These are phyloP conservation scores for Gentiana dahurica DNA, from an alignment of 257 asterid genomes.

Conservation along the genomic window DNA sequence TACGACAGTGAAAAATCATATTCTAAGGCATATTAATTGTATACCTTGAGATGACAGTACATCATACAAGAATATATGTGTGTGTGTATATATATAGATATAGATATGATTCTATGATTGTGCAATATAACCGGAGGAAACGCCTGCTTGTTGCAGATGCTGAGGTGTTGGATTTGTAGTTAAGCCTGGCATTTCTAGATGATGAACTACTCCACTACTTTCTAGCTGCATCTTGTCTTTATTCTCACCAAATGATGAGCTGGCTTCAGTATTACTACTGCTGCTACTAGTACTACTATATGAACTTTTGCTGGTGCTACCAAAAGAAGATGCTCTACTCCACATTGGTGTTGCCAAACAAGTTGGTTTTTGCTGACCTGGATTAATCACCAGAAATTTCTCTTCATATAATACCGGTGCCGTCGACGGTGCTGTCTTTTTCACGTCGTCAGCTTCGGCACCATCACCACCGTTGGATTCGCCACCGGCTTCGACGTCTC, in stretches of 20 bases:
- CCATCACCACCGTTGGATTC: constrained; percentile 37
- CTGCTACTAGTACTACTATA: constrained; percentile 7
- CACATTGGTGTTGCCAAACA: constrained; percentile 73
- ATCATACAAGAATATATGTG: no score
- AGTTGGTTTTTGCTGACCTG: constrained; percentile 81
- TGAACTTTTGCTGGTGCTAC: constrained; percentile 30
- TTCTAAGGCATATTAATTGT: no score
- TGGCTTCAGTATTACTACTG: constrained; percentile 6
- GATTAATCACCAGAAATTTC: constrained; percentile 79
- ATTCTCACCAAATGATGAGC: constrained; percentile 20
- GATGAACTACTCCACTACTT: constrained; percentile 6
- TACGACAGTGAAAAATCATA: no score
- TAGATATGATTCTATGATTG: no score
- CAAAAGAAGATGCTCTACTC: constrained; percentile 59
- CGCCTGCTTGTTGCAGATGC: no score
- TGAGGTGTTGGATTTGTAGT: not conserved
- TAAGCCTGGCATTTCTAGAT: constrained; percentile 10
- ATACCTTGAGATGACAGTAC: no score
- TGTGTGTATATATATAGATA: no score
- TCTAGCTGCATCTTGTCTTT: constrained; percentile 11
- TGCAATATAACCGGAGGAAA: no score
- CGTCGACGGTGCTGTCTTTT: constrained; percentile 6
- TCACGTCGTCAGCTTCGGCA: constrained; percentile 9
- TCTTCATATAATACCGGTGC: constrained; percentile 44
- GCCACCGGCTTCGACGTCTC: constrained; percentile 32